Base-by-base conservation (phyloP, 441 rosid genomes). In the Jatropha multifida region DNA sequence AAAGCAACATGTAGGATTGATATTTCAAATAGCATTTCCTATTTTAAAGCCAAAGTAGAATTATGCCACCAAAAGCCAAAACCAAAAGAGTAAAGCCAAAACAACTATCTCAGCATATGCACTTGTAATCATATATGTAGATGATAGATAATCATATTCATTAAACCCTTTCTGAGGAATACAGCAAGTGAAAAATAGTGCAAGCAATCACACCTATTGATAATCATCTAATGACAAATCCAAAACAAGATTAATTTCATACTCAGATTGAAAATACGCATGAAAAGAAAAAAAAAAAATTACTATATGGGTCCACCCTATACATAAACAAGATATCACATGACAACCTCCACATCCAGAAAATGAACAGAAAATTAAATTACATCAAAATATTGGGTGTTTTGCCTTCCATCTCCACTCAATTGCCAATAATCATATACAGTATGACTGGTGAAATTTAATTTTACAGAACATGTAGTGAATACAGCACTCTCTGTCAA, bases 341-440 rank as follows among this genome's bases (percentile, higher is more conserved):
- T 20, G 26, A 26, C 55, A 23, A 41, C 42, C 52, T 27, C 62
- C 13, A 15, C 18, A n/a, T n/a, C 46, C 52, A 71, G 55, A 42
- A 23, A 32, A 20, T 6, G 27, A 58, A 67, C 4, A 63, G 68
- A 32, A 70, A 60, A 17, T 56, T 23, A 37, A n/a, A 42, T 26
- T 73, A 60, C 41, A 52, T 15, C 37, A 18, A 58, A 61, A 60
- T 67, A 14, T 6, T 61, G 20, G 64, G 61, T 54, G 20, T 61
- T 54, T 37, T 68, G 5, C 48, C 10, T 44, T 7, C 7, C 72
- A 73, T 58, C 69, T 62, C 40, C 71, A 63, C 51, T 65, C 17
- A 32, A 11, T 13, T 15, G 65, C n/a, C 74, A 65, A 62, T 62
- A 66, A 66, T 69, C 77, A 80, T 72, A 77, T 60, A 78, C 79